Evolutionary conservation across 2,329 filamentous ascomycete species (phyloP).

Genomic region (Fusarium sp.): DNA sequence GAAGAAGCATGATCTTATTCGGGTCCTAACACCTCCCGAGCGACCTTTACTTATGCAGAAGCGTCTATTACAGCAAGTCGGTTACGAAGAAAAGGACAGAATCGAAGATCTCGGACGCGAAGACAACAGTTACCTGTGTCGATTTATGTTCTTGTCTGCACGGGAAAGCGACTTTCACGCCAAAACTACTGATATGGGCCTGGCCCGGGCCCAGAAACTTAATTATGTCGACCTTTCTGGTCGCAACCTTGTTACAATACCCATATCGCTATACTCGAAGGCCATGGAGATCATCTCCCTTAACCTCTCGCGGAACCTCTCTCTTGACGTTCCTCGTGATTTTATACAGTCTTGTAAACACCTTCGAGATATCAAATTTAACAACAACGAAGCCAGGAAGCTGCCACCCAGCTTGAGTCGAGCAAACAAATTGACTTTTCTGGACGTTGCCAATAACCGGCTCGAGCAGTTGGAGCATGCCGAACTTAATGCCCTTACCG

Average conservation of each 20-base stretch:
- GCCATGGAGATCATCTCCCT: constrained; percentile 93
- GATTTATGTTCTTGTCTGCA: constrained; percentile 93
- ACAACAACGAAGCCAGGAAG: constrained; percentile 90
- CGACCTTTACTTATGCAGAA: constrained; percentile 93
- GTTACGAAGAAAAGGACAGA: constrained; percentile 86
- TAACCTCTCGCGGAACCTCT: constrained; percentile 92
- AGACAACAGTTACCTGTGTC: constrained; percentile 96
- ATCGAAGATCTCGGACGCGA: constrained; percentile 95
- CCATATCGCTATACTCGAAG: constrained; percentile 92
- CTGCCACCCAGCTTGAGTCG: constrained; percentile 86
- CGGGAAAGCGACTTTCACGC: constrained; percentile 85
- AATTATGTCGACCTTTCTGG: constrained; percentile 93
- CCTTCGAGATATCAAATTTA: constrained; percentile 94
- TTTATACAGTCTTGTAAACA: constrained; percentile 95
- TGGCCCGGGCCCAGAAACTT: constrained; percentile 87
- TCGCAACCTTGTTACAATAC: constrained; percentile 92
- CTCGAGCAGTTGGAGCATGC: constrained; percentile 89
- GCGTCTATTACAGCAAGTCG: constrained; percentile 87
- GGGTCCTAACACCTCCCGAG: constrained; percentile 82
- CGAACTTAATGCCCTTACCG: constrained; percentile 78
- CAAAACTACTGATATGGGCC: constrained; percentile 77
- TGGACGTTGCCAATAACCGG: constrained; percentile 95
- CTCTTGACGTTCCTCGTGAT: constrained; percentile 91
- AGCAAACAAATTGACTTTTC: constrained; percentile 83
- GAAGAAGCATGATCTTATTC: constrained; percentile 89